Evolutionary conservation across 495 filamentous ascomycete genomes (phyloP).

Genomic region (Trichoderma reesei): DNA sequence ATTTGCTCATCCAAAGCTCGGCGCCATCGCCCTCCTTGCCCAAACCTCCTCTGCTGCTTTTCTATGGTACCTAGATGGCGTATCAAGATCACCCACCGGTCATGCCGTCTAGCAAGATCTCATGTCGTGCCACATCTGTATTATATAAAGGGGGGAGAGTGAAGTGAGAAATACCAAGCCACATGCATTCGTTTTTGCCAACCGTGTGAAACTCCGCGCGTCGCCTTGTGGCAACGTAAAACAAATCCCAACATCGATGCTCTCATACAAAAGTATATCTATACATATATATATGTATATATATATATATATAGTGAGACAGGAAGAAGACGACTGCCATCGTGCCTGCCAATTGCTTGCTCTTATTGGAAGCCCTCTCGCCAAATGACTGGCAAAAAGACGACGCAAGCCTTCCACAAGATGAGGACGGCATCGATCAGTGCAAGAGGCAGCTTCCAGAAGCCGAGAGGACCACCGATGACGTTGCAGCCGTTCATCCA

Average conservation of each 20-base stretch:
- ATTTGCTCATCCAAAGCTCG: background rate
- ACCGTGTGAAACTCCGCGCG: background rate
- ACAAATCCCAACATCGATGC: background rate
- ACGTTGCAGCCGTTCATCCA: slow-evolving; percentile 56
- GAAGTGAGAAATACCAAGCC: background rate
- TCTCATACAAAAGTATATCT: background rate
- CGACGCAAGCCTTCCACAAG: slow-evolving; percentile 79
- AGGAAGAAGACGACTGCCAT: background rate
- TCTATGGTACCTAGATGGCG: no score
- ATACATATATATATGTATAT: no score
- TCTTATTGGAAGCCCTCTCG: slow-evolving; percentile 10
- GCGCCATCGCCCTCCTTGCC: background rate
- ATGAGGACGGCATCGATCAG: slow-evolving; percentile 53
- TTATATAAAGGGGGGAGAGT: background rate
- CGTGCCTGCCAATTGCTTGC: background rate
- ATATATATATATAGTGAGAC: background rate
- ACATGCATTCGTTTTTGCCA: background rate
- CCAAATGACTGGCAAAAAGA: slow-evolving; percentile 76
- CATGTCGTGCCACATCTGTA: background rate
- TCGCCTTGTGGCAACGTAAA: background rate
- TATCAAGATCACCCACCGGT: no score
- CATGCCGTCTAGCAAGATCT: no score
- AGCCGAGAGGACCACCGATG: slow-evolving; percentile 33
- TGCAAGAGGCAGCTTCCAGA: slow-evolving; percentile 51
- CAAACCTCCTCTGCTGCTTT: no score